Evolutionary conservation across 345 rosid genomes (phyloP), one percentile per base, ranked within the genome.

Genomic region (Salix dunnii): DNA sequence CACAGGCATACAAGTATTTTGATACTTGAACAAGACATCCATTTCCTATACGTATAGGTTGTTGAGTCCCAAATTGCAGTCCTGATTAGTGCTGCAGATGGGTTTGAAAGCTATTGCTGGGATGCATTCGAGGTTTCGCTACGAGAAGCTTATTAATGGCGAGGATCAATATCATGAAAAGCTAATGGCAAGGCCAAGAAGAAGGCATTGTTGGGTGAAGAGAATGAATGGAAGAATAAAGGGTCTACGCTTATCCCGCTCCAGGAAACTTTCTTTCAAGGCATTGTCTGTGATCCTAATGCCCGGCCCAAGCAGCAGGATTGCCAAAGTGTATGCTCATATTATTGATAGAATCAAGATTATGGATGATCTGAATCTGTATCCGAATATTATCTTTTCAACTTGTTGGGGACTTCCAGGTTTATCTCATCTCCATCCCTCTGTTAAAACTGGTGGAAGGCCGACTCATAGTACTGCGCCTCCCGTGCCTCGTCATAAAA

Each of bases 321-420:
- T 87, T 23, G 77, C 80, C 35, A 87, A 81, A 83, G 82, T 90
- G 28, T 89, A 86, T 68, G 46, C 78, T 8, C 87, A 86, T 28
- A 74, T 87, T 61, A 76, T 82, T n/a, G 77, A 84, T 21, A 78
- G 84, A 79, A 79, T 89, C 81, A 85, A 80, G 79, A 72, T 73
- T 48, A 83, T 71, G 81, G 91, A 93, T 75, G 87, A 53, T 53
- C 60, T 53, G 60, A 7, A 80, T 75, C 68, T 80, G 43, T 81
- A 77, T 78, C 91, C 94, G 35, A 88, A 81, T 77, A 79, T 90
- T 71, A 82, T 89, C 68, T 85, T 91, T 71, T 86, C 91, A 64
- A 82, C 91, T 79, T 90, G 87, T 5, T 88, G 86, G 93, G 98
- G 94, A 27, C 87, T 91, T 58, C 97, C 97, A 1, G 86, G 82